Conservation (phyloP, 768 basidiomycete species). For the Lactarius sanguifluus region DNA sequence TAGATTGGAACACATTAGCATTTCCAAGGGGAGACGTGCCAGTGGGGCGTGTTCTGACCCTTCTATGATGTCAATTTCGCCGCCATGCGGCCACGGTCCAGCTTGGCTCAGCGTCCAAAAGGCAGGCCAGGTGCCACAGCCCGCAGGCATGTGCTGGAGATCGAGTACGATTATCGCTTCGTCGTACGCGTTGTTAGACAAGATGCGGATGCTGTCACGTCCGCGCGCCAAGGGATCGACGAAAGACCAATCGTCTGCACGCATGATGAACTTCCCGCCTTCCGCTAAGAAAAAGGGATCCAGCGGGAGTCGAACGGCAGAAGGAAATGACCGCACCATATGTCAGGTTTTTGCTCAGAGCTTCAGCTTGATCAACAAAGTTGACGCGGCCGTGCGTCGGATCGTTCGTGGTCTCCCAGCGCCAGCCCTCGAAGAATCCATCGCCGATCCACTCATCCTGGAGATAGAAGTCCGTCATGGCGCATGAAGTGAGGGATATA, state of each 20-base stretch:
- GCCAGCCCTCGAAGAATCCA: conserved; percentile 49
- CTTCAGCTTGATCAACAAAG: conserved; percentile 49
- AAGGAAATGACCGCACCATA: conserved; percentile 40
- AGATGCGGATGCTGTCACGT: conserved; percentile 58
- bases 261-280: conserved; percentile 54
- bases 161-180: conserved; percentile 54
- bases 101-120: conserved; percentile 55
- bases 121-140: conserved; percentile 63
- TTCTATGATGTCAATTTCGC: conserved; percentile 63
- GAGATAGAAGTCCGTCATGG: conserved; percentile 20
- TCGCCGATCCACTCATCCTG: conserved; percentile 34
- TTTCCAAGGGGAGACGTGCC: neutral
- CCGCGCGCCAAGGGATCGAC: conserved; percentile 45
- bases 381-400: conserved; percentile 69
- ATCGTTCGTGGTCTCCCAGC: conserved; percentile 52
- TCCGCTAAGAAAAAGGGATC: conserved; percentile 35
- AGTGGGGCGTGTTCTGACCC: conserved; percentile 39
- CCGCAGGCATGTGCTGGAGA: conserved; percentile 58
- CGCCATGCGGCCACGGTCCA: conserved; percentile 61
- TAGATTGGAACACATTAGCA: conserved; percentile 1
- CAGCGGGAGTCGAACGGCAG: neutral
- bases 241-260: conserved; percentile 46
- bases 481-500: conserved; percentile 10
- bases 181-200: conserved; percentile 44
- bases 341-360: conserved; percentile 45